Conservation (phyloP, 148 eudicot genomes). For the Diospyros lotus region DNA sequence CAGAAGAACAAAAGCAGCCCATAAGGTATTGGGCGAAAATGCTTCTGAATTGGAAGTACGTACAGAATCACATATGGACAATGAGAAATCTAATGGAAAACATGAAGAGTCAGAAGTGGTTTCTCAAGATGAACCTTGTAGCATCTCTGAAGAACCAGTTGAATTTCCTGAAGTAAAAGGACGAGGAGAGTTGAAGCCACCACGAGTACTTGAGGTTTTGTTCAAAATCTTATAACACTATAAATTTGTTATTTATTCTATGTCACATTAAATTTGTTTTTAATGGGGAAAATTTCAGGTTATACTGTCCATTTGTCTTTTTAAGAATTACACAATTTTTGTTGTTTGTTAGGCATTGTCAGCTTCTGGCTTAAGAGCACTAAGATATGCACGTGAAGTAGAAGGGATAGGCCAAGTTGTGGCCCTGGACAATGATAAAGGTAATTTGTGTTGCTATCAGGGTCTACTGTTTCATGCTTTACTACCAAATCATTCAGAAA, state of each 20-base stretch:
- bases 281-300: neutral
- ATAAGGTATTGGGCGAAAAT: slow-evolving; percentile 28
- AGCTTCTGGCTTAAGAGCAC: slow-evolving; percentile 94
- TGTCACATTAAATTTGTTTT: neutral
- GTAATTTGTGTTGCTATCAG: slow-evolving; percentile 25
- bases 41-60: slow-evolving; percentile 34
- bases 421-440: slow-evolving; percentile 90
- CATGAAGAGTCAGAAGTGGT: slow-evolving; percentile 25
- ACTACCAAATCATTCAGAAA: neutral
- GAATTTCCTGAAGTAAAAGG: slow-evolving; percentile 35
- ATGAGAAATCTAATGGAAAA: slow-evolving; percentile 25
- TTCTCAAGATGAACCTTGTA: slow-evolving; percentile 45
- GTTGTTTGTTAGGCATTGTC: slow-evolving; percentile 66
- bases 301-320: slow-evolving; percentile 1
- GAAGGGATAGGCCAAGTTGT: slow-evolving; percentile 90
- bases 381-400: slow-evolving; percentile 95
- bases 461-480: neutral
- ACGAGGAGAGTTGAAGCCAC: slow-evolving; percentile 69
- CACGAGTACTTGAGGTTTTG: slow-evolving; percentile 86
- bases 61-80: neutral
- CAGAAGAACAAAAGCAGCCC: slow-evolving; percentile 39
- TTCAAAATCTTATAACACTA: neutral
- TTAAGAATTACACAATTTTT: neutral
- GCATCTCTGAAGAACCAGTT: slow-evolving; percentile 32
- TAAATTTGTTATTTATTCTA: neutral